These are phyloP conservation scores for Aspergillus bertholletiae DNA, from an alignment of 495 filamentous ascomycete species.

Conservation along the genomic window DNA sequence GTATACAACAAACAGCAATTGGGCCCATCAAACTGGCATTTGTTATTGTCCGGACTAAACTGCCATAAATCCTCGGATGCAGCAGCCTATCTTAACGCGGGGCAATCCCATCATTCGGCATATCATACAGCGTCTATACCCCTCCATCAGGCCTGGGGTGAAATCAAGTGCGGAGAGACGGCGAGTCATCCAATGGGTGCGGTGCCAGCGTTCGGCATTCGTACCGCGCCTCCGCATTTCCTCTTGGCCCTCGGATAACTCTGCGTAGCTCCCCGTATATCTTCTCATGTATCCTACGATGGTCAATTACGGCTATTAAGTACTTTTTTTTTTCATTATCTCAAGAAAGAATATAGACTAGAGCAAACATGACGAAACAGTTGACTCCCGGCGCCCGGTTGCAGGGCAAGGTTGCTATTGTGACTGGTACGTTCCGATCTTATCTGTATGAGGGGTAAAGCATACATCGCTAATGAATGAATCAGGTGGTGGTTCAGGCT, in stretches of 20 bases:
- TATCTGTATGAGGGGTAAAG: constrained; percentile 15
- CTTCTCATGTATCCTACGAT: neutral
- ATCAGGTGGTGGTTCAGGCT: constrained; percentile 53
- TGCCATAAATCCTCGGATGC: too few species aligned
- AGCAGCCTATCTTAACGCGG: too few species aligned
- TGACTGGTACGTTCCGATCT: constrained; percentile 60
- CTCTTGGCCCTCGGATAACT: neutral
- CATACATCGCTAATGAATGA: constrained; percentile 16
- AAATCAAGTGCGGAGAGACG: neutral
- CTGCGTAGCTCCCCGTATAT: neutral
- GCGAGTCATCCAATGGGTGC: neutral
- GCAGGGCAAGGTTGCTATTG: constrained; percentile 86
- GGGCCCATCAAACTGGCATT: too few species aligned
- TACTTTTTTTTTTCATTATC: neutral
- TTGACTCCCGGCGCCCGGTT: constrained; percentile 38
- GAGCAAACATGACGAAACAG: constrained; percentile 11
- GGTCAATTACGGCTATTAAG: too few species aligned
- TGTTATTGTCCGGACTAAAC: too few species aligned
- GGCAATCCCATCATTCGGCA: too few species aligned
- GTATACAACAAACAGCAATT: too few species aligned
- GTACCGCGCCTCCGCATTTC: neutral
- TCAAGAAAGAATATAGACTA: neutral
- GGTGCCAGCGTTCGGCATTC: neutral
- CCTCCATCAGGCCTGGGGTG: too few species aligned
- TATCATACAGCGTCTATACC: too few species aligned